Evolutionary conservation across 2,329 filamentous ascomycete species (phyloP).

Genomic region (Pseudogymnoascus sp.): DNA sequence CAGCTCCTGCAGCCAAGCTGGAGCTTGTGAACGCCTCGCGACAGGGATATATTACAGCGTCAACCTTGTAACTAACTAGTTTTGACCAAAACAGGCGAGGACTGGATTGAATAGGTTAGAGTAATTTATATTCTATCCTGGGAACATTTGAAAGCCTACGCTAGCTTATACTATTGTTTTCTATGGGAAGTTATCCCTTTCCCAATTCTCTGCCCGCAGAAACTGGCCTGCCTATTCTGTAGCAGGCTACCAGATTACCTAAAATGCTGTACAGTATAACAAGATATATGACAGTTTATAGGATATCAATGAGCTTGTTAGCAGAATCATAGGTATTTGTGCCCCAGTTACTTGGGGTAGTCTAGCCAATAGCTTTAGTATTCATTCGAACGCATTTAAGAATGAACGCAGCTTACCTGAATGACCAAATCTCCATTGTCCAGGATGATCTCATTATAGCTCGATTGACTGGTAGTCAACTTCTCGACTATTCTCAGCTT

Average conservation of each 20-base stretch:
- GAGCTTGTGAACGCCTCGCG: background rate
- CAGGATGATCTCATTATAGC: conserved; percentile 33
- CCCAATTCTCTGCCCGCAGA: background rate
- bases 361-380: conserved; percentile 21
- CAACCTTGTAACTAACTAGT: background rate
- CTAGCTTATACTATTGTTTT: background rate
- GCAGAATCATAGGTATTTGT: conserved; percentile 30
- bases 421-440: conserved; percentile 43
- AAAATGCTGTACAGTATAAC: background rate
- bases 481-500: conserved; percentile 18
- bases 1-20: background rate
- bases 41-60: background rate
- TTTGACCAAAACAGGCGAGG: background rate
- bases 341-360: conserved; percentile 29
- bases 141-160: background rate
- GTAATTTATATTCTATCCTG: background rate
- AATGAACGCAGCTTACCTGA: conserved; percentile 31
- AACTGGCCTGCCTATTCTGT: background rate
- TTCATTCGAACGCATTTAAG: background rate
- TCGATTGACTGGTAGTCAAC: conserved; percentile 8
- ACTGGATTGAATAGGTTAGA: background rate
- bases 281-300: conserved; percentile 15
- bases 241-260: background rate
- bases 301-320: conserved; percentile 27
- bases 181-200: background rate